Base-by-base conservation (phyloP, 805 yeast species). In the Saccharomyces jurei region DNA sequence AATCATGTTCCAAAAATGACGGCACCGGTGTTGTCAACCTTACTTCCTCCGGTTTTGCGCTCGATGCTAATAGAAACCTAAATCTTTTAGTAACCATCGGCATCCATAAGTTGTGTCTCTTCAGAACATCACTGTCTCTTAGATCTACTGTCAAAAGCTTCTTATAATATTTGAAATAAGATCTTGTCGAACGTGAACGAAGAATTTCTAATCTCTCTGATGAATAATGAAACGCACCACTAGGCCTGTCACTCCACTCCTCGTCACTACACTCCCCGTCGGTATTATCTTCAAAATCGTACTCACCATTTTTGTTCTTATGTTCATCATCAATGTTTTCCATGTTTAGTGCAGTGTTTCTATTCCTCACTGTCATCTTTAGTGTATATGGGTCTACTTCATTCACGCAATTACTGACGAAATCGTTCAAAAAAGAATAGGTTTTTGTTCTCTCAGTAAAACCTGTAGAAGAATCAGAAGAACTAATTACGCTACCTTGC, bases 91-190 rank as follows among this genome's bases (percentile, higher is more conserved):
- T 57, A 14, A 64, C 53, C 4, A 56, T 56, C 1, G 72, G 71
- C 30, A 65, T 52, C 72, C 72, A 68, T 56, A 68, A 46, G 30
- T 64, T 66, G 51, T 66, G 67, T 41, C 58, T 56, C 51, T 58
- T 58, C 22, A 66, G 41, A 4, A 59, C 50, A 28, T 59, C 58
- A 22, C 53, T 49, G 21, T 60, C 62, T 30, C 57, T 55, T 4
- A 59, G 27, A 30, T 61, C 63, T 9, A 63, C 63, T 3, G 61
- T 58, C 11, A 60, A 55, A 14, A 66, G 54, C 36, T 60, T 64
- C 26, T 60, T 58, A 41, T 61, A 62, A 54, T 66, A 64, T 36
- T 57, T 63, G 26, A 51, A 54, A 50, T 62, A 66, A 4, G 69
- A 54, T 8, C 49, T 55, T 13, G 57, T 46, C 21, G 30, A 46